These are phyloP conservation scores for Leccinum variicolor DNA, from an alignment of 768 basidiomycete genomes.

Conservation along the genomic window DNA sequence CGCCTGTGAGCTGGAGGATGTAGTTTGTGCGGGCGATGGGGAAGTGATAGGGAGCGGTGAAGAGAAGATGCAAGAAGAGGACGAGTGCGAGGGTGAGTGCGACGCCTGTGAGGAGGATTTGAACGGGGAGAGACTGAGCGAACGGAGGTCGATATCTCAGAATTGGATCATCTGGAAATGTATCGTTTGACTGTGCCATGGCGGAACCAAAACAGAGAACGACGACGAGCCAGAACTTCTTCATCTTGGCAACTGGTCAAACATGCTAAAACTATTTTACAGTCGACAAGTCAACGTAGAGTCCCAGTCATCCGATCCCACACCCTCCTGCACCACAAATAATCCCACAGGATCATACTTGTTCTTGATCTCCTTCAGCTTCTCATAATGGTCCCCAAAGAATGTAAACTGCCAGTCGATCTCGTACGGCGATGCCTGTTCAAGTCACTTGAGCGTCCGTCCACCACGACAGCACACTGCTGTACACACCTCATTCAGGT, in stretches of 20 bases:
- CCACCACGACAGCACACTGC: too few species aligned
- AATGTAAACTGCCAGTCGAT: conserved; percentile 37
- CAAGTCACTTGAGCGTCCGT: not conserved
- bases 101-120: conserved; percentile 82
- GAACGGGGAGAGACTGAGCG: conserved; percentile 85
- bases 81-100: conserved; percentile 81
- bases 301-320: too few species aligned
- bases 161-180: conserved; percentile 60
- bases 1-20: conserved; percentile 81
- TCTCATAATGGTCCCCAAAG: too few species aligned
- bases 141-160: conserved; percentile 76
- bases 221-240: not conserved
- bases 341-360: not conserved
- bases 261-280: too few species aligned
- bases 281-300: too few species aligned
- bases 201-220: conserved; percentile 5
- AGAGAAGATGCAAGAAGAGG: conserved; percentile 87
- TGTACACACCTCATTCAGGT: not conserved
- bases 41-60: conserved; percentile 96
- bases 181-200: conserved; percentile 20
- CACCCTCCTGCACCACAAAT: too few species aligned
- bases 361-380: too few species aligned
- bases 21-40: conserved; percentile 93
- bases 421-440: conserved; percentile 43
- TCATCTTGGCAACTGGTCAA: not conserved